Percentiles rank a stretch among this genome's conserved stretches.
Conservation (phyloP, 2,329 filamentous ascomycete species). For the Cladosporium sp. region DNA sequence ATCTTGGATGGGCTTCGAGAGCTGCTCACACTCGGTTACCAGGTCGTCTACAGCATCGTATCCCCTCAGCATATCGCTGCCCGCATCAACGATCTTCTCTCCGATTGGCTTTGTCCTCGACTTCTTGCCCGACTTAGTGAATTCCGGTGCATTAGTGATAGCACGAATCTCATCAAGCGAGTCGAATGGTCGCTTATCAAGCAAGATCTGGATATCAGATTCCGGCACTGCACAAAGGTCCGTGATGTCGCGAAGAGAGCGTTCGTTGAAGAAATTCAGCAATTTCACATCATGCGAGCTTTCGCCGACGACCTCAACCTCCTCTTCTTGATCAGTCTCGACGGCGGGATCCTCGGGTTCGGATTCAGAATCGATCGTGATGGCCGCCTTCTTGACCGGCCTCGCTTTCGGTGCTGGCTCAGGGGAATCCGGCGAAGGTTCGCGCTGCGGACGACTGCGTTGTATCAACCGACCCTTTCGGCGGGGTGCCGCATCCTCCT, state of each 20-base stretch:
- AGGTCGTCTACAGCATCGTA: conserved; percentile 81
- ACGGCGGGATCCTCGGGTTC: conserved; percentile 43
- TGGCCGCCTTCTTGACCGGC: conserved; percentile 29
- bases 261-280: conserved; percentile 78
- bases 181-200: conserved; percentile 71
- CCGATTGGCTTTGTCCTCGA: conserved; percentile 53
- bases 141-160: conserved; percentile 47
- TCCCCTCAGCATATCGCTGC: conserved; percentile 69
- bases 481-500: conserved; percentile 11
- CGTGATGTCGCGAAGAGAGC: conserved; percentile 68
- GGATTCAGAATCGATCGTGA: conserved; percentile 34
- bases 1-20: conserved; percentile 63
- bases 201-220: conserved; percentile 63
- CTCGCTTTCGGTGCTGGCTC: conserved; percentile 18
- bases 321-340: conserved; percentile 18
- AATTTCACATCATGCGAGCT: conserved; percentile 51
- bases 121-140: conserved; percentile 50
- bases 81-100: conserved; percentile 63
- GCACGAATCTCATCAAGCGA: conserved; percentile 61
- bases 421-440: conserved; percentile 20
- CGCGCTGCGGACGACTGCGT: conserved; percentile 9
- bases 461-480: conserved; percentile 11
- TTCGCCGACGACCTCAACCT: conserved; percentile 2
- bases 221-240: conserved; percentile 76
- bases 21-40: conserved; percentile 68